phyloP scores from a whole-genome alignment of 345 rosid species.

The Pistacia vera region DNA sequence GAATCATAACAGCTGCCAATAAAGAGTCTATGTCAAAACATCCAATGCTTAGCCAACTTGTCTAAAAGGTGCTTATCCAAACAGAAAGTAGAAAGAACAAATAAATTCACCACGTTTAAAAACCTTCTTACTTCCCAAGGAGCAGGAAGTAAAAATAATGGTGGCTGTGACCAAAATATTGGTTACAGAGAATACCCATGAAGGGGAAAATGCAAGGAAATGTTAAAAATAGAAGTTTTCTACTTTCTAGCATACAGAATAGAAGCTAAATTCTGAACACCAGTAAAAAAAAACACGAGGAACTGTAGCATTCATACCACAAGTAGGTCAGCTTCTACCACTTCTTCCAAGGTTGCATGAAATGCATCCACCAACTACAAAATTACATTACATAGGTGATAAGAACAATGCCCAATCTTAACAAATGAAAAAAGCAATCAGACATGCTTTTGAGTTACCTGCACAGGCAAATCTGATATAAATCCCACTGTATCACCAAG shows the following conservation, averaged over 20 bases:
- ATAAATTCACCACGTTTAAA: too few relatives aligned
- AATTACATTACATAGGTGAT: constrained; percentile 15
- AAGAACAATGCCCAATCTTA: not conserved
- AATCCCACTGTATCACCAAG: constrained; percentile 96
- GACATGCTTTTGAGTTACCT: constrained; percentile 48
- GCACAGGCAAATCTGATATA: constrained; percentile 89
- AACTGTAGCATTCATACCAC: constrained; percentile 51
- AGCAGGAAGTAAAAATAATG: too few relatives aligned
- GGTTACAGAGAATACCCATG: not conserved
- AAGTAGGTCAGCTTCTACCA: constrained; percentile 89
- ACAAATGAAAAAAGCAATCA: not conserved
- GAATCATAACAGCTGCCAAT: not conserved
- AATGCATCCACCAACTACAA: constrained; percentile 87
- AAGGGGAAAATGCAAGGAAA: not conserved
- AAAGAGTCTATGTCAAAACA: not conserved
- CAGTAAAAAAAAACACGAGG: not conserved
- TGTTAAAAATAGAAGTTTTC: not conserved
- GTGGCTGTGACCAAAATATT: too few relatives aligned
- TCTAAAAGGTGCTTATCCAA: too few relatives aligned
- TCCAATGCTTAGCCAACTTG: too few relatives aligned
- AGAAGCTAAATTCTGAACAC: constrained; percentile 1
- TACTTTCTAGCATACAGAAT: not conserved
- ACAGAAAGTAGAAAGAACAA: too few relatives aligned
- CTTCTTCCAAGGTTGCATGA: constrained; percentile 94
- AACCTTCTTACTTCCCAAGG: too few relatives aligned